Evolutionary conservation across 805 yeast genomes (phyloP).

Genomic region (Wickerhamiella domercqiae): DNA sequence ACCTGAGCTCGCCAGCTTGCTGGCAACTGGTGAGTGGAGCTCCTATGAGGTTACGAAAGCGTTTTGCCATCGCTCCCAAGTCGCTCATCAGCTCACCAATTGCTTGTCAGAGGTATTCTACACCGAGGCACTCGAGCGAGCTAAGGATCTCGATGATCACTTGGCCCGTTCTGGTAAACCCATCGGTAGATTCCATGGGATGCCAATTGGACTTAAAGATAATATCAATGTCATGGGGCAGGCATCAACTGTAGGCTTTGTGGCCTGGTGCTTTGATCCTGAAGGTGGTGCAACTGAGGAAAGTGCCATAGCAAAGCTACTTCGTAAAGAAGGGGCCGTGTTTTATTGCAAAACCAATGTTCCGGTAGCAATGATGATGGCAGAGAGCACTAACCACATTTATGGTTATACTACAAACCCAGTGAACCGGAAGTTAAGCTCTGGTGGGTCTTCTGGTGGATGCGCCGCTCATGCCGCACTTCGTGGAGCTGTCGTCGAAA

Average conservation of each 20-base stretch:
- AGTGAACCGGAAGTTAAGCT: conserved; percentile 27
- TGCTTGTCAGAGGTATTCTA: conserved; percentile 30
- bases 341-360: conserved; percentile 40
- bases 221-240: conserved; percentile 33
- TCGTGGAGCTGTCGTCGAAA: conserved; percentile 36
- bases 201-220: conserved; percentile 49
- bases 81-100: conserved; percentile 40
- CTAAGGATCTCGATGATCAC: conserved; percentile 39
- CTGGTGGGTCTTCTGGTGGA: conserved; percentile 46
- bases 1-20: conserved; percentile 12
- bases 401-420: conserved; percentile 36
- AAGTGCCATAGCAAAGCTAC: conserved; percentile 27
- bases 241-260: conserved; percentile 36
- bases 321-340: conserved; percentile 36
- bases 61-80: conserved; percentile 41
- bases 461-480: conserved; percentile 36
- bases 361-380: conserved; percentile 37
- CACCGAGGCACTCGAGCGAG: conserved; percentile 43
- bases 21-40: conserved; percentile 24
- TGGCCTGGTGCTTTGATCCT: conserved; percentile 29
- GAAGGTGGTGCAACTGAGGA: conserved; percentile 13
- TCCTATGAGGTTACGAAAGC: conserved; percentile 37
- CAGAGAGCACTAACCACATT: conserved; percentile 31
- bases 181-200: conserved; percentile 51
- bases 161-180: conserved; percentile 32